Evolutionary conservation across 768 basidiomycete species (phyloP).

Genomic region (Suillus hirtellus): DNA sequence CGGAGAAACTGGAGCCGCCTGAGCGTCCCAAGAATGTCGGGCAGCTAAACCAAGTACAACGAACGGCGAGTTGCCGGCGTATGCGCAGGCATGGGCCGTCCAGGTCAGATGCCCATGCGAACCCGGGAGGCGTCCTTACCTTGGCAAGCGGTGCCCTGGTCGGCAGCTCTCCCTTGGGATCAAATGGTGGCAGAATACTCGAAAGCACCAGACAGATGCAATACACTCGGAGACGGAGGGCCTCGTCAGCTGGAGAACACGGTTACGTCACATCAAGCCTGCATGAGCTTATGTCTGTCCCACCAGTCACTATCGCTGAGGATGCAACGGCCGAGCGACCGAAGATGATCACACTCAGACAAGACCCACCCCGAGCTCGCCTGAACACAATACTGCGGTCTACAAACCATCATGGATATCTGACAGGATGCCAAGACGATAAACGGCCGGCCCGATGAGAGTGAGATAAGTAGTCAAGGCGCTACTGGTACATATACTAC

Average conservation of each 20-base stretch:
- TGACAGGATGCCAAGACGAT: neutral
- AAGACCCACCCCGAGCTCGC: neutral
- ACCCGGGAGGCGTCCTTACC: conserved; percentile 7
- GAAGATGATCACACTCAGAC: neutral
- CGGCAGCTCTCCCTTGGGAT: conserved; percentile 17
- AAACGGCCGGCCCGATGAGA: neutral
- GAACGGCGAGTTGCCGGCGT: conserved; percentile 4
- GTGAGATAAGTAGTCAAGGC: neutral
- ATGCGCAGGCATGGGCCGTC: conserved; percentile 21
- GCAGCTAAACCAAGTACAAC: neutral
- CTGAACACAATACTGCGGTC: neutral
- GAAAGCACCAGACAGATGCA: conserved; percentile 16
- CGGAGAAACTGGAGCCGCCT: conserved; percentile 59
- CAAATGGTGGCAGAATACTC: conserved; percentile 2
- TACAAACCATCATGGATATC: neutral
- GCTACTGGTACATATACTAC: conserved; percentile 5
- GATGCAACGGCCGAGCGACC: conserved; percentile 8
- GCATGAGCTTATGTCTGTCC: conserved; percentile 3
- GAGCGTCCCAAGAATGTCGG: conserved; percentile 13
- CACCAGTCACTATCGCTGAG: conserved; percentile 1
- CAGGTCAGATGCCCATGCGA: conserved; percentile 23
- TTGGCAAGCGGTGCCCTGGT: conserved; percentile 8
- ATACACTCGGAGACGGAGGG: conserved; percentile 38
- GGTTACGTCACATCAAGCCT: conserved; percentile 8
- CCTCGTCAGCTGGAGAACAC: conserved; percentile 49